Percentiles rank a stretch among this genome's conserved stretches.
Evolutionary conservation across 768 basidiomycete genomes (phyloP).

Genomic region (Termitomyces sp.): DNA sequence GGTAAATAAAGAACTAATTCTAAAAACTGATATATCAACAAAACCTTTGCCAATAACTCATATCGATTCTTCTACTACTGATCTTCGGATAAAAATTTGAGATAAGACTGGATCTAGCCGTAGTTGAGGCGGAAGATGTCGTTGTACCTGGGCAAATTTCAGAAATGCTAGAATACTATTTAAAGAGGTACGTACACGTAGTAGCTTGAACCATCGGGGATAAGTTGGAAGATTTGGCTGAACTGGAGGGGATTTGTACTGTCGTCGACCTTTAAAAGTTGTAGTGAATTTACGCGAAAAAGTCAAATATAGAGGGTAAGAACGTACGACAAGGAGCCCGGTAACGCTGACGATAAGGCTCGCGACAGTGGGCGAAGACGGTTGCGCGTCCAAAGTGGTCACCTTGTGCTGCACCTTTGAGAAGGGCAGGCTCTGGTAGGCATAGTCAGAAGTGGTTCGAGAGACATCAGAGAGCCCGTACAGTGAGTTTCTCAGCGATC

Average conservation of each 20-base stretch:
- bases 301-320: not conserved
- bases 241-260: constrained; percentile 76
- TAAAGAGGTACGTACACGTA: constrained; percentile 64
- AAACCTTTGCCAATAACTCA: not conserved
- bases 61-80: not conserved
- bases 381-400: constrained; percentile 84
- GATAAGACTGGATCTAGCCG: constrained; percentile 29
- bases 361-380: constrained; percentile 53
- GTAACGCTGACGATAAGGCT: constrained; percentile 82
- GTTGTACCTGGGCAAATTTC: constrained; percentile 49
- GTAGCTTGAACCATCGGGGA: constrained; percentile 67
- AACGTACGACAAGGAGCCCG: constrained; percentile 69
- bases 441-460: not conserved
- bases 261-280: constrained; percentile 67
- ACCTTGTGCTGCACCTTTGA: constrained; percentile 75
- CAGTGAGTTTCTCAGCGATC: constrained; percentile 74
- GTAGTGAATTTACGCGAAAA: constrained; percentile 1
- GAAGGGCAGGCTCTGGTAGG: constrained; percentile 68
- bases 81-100: not conserved
- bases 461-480: constrained; percentile 21
- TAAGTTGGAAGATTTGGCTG: constrained; percentile 91
- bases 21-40: constrained; percentile 1
- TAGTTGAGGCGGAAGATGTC: constrained; percentile 92
- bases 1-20: constrained; percentile 7
- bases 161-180: not conserved